A percentile compares a stretch with the other conserved stretches of the same genome.
Evolutionary conservation across 2,329 filamentous ascomycete genomes (phyloP).

Genomic region (Diaporthe ilicicola): DNA sequence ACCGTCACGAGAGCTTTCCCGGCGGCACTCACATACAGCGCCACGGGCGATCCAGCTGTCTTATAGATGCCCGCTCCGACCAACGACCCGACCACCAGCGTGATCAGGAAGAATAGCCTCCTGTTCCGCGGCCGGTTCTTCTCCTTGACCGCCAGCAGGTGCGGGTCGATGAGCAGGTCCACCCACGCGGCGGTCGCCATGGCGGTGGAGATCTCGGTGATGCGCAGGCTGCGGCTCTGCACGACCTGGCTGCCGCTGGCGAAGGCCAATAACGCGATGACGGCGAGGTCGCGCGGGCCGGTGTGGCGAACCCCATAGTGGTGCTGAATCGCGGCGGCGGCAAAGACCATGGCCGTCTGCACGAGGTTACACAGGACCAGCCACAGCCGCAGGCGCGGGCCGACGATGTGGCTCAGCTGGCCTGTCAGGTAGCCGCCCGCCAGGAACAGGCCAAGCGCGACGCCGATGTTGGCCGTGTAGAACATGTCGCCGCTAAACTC

Average conservation of each 20-base stretch:
- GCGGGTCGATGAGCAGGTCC: slow-evolving; percentile 64
- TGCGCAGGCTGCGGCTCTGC: slow-evolving; percentile 59
- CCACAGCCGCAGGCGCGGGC: slow-evolving; percentile 60
- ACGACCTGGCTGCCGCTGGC: slow-evolving; percentile 68
- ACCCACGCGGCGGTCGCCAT: slow-evolving; percentile 72
- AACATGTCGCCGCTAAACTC: slow-evolving; percentile 58
- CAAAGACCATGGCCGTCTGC: slow-evolving; percentile 64
- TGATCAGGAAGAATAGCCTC: slow-evolving; percentile 57
- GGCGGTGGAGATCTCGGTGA: slow-evolving; percentile 70
- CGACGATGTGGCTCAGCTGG: slow-evolving; percentile 62
- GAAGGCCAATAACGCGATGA: slow-evolving; percentile 61
- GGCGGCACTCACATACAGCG: slow-evolving; percentile 52
- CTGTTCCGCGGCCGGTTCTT: slow-evolving; percentile 60
- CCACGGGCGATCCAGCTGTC: slow-evolving; percentile 50
- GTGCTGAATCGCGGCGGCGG: slow-evolving; percentile 59
- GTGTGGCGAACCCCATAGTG: slow-evolving; percentile 45
- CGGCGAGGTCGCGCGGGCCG: slow-evolving; percentile 50
- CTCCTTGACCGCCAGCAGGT: slow-evolving; percentile 49
- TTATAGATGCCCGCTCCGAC: slow-evolving; percentile 60
- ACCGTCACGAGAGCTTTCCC: slow-evolving; percentile 56
- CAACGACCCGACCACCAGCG: slow-evolving; percentile 58
- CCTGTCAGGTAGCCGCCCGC: slow-evolving; percentile 63
- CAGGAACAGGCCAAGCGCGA: slow-evolving; percentile 64
- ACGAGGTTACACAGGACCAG: slow-evolving; percentile 61
- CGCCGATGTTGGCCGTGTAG: slow-evolving; percentile 61